Evolutionary conservation across 345 rosid species (phyloP), one percentile per base, ranked within the genome.

Genomic region (Syzygium grande): DNA sequence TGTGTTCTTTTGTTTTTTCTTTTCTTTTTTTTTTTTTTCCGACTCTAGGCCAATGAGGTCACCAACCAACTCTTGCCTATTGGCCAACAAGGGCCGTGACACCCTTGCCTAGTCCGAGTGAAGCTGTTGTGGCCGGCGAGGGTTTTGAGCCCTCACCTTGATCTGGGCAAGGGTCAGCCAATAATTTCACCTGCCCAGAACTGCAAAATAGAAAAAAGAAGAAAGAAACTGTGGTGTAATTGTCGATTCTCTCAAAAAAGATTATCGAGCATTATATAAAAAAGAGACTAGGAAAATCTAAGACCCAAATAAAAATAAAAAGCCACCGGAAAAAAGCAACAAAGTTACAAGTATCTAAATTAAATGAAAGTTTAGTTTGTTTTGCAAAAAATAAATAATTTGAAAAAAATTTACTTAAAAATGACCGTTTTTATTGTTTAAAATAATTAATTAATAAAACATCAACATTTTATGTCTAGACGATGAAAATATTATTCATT

Each of bases 231-330:
- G 46, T 43, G 46, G 7, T 43, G 7, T 5, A 61, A 61, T 1
- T 2, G 0, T 0, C 4, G 15, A 0, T n/a, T 61, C 73, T 61
- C 73, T 61, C 9, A 6, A n/a, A n/a, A 9, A 61, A n/a, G 15
- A 61, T n/a, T 61, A 6, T 9, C 4, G 0, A 61, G 19, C 2
- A 61, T 5, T n/a, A 61, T 0, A 0, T 12, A 27, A n/a, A 61
- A n/a, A 6, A 2, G 0, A 61, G 4, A 61, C n/a, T 3, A n/a
- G 19, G 4, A 61, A 61, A 61, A 1, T 13, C 9, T n/a, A 6
- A 30, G 30, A 61, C 73, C 38, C 2, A 0, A 61, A 61, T 2
- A n/a, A 61, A 61, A 61, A 61, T 4, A 15, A n/a, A 3, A 2
- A 7, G 34, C 73, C 73, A n/a, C 14, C 5, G 13, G 17, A 27